Percentiles rank a stretch among this genome's conserved stretches.
Conservation (phyloP, 129 eudicot genomes). For the Helianthus tuberosus region DNA sequence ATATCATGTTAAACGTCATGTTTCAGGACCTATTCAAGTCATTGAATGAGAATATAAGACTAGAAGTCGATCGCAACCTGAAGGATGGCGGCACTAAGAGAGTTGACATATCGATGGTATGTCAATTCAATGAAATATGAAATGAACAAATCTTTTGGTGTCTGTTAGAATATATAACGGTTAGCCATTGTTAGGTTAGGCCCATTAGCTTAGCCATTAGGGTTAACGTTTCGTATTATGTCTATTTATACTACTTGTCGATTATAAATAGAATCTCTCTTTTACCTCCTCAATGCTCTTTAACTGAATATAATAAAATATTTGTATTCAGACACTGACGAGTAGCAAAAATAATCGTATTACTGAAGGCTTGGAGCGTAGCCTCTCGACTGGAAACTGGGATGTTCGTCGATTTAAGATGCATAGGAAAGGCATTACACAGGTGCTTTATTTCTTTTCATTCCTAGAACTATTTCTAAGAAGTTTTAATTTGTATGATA, state of each 20-base stretch:
- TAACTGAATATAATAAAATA: neutral
- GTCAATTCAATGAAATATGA: slow-evolving; percentile 12
- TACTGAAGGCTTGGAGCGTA: slow-evolving; percentile 71
- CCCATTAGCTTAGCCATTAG: too few relatives aligned
- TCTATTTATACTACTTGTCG: too few relatives aligned
- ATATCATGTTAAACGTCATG: slow-evolving; percentile 8
- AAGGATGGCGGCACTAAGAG: slow-evolving; percentile 24
- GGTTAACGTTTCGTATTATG: too few relatives aligned
- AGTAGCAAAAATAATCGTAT: slow-evolving; percentile 39
- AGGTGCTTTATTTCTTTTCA: slow-evolving; percentile 45
- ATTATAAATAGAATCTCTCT: too few relatives aligned
- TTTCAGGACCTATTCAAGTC: slow-evolving; percentile 91
- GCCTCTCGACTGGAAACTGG: slow-evolving; percentile 92
- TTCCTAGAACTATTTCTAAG: neutral
- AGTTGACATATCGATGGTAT: slow-evolving; percentile 65
- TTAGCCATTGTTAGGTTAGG: too few relatives aligned
- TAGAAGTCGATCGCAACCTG: slow-evolving; percentile 33
- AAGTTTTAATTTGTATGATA: neutral
- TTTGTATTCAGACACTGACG: slow-evolving; percentile 40
- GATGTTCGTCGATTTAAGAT: slow-evolving; percentile 71
- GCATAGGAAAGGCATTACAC: slow-evolving; percentile 85
- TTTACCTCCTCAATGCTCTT: neutral
- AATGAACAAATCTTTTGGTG: slow-evolving; percentile 5
- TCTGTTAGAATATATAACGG: neutral
- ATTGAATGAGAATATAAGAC: slow-evolving; percentile 45